Evolutionary conservation across 2,329 filamentous ascomycete genomes (phyloP), one percentile per base, ranked within the genome.

Genomic region (Fusarium setosum): DNA sequence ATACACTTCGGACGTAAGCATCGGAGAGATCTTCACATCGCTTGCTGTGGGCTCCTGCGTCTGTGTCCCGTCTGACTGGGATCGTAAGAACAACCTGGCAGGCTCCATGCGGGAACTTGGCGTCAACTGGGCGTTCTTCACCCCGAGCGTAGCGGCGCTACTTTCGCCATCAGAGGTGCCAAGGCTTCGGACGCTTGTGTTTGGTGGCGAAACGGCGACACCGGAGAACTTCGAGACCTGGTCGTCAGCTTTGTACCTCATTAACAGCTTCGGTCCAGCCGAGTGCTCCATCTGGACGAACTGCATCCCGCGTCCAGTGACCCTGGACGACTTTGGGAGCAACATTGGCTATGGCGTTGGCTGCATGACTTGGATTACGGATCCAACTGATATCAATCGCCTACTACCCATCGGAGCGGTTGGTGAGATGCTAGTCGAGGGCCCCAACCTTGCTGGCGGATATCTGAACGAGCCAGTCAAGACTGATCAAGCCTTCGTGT

Each of bases 381-480:
- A 56, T 35, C 37, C 51, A 23, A 49, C 59, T 12, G 57, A 75
- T 45, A 31, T 32, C 51, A 31, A 60, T 21, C 23, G 32, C 20
- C 42, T 63, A 29, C 37, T 52, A 17, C 56, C 61, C 24, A 31
- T 53, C 21, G 61, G 61, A 34, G 38, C 48, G 15, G 31, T 56
- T 18, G 61, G 61, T 21, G 61, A 63, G 44, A 45, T 63, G 17
- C 40, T 60, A 17, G 49, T 60, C 24, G 52, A 59, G 31, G 61
- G 61, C 31, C 56, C 52, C 21, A 37, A 47, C 20, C 31, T 65
- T 17, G 58, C 41, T 17, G 41, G 53, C 24, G 61, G 56, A 24
- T 65, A 65, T 32, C 41, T 50, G 10, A 49, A 62, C 44, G 78
- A 83, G 20, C 72, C 74, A 1, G 72, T 72, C 18, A 82, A 83